These are phyloP conservation scores for Venturia nashicola DNA, from an alignment of 2,329 filamentous ascomycete genomes.

Conservation along the genomic window DNA sequence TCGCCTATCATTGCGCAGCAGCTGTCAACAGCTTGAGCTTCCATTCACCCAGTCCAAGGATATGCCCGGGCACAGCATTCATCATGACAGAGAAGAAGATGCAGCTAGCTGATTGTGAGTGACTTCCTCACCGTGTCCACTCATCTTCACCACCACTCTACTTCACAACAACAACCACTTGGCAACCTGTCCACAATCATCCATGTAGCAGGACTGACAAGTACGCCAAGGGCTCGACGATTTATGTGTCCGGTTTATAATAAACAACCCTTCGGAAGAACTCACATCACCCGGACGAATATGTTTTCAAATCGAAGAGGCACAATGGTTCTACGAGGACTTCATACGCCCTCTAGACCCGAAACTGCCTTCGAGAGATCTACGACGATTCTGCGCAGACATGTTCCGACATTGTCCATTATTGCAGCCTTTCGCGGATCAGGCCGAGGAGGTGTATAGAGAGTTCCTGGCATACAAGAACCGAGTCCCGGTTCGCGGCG, in stretches of 20 bases:
- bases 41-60: neutral
- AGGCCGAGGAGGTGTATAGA: constrained; percentile 73
- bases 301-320: constrained; percentile 97
- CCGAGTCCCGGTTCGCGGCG: constrained; percentile 82
- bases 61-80: constrained; percentile 10
- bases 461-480: constrained; percentile 93
- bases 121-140: neutral
- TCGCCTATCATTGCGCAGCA: neutral
- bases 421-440: constrained; percentile 65
- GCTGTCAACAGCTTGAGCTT: neutral
- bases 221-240: constrained; percentile 71
- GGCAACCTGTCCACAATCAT: neutral
- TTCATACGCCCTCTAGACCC: constrained; percentile 89
- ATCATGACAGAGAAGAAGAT: constrained; percentile 64
- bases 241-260: constrained; percentile 93
- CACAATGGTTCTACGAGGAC: constrained; percentile 99
- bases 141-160: neutral
- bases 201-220: neutral
- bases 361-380: constrained; percentile 68
- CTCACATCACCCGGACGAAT: constrained; percentile 82
- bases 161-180: neutral
- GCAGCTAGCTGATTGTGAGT: constrained; percentile 78
- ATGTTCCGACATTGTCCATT: constrained; percentile 94
- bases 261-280: constrained; percentile 89
- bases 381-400: constrained; percentile 74